Percentiles rank a stretch among this genome's conserved stretches.
These are phyloP conservation scores for Dryas octopetala DNA, from an alignment of 306 rosid genomes.

Conservation along the genomic window DNA sequence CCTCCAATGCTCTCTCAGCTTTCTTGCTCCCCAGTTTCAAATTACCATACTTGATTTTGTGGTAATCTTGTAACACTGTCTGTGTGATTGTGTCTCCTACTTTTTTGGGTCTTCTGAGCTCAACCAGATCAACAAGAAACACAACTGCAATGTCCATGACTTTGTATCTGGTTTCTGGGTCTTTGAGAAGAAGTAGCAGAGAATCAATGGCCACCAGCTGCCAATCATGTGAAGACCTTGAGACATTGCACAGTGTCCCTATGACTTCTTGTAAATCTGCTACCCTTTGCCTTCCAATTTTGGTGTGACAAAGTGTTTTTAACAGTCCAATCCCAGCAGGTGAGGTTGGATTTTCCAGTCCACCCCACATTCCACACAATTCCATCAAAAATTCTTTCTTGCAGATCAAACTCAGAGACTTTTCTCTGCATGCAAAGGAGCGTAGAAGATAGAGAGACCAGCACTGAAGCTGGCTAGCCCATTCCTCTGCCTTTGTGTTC, in stretches of 20 bases:
- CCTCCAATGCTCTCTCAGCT: slow-evolving; percentile 43
- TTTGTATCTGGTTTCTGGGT: slow-evolving; percentile 49
- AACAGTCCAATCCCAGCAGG: slow-evolving; percentile 63
- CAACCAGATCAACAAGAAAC: slow-evolving; percentile 56
- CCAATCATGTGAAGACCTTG: slow-evolving; percentile 63
- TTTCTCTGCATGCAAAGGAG: slow-evolving; percentile 54
- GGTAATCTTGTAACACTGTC: slow-evolving; percentile 55
- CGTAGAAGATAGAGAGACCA: slow-evolving; percentile 62
- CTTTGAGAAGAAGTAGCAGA: slow-evolving; percentile 56
- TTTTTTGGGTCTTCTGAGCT: slow-evolving; percentile 36
- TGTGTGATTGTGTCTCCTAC: slow-evolving; percentile 53
- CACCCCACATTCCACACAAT: slow-evolving; percentile 62
- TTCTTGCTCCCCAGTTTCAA: slow-evolving; percentile 37
- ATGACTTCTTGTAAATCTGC: slow-evolving; percentile 38
- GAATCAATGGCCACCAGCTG: slow-evolving; percentile 52
- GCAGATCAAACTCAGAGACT: slow-evolving; percentile 52
- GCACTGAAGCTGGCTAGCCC: slow-evolving; percentile 64
- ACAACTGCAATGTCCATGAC: slow-evolving; percentile 39
- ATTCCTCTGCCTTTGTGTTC: slow-evolving; percentile 65
- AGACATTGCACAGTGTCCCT: slow-evolving; percentile 39
- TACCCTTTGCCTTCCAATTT: slow-evolving; percentile 48
- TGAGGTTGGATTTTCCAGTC: slow-evolving; percentile 39
- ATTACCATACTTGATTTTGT: slow-evolving; percentile 57
- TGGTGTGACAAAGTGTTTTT: slow-evolving; percentile 47
- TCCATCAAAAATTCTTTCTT: slow-evolving; percentile 35